These are phyloP conservation scores for Wickerhamomyces chaumierensis DNA, from an alignment of 805 yeast genomes.

Conservation along the genomic window DNA sequence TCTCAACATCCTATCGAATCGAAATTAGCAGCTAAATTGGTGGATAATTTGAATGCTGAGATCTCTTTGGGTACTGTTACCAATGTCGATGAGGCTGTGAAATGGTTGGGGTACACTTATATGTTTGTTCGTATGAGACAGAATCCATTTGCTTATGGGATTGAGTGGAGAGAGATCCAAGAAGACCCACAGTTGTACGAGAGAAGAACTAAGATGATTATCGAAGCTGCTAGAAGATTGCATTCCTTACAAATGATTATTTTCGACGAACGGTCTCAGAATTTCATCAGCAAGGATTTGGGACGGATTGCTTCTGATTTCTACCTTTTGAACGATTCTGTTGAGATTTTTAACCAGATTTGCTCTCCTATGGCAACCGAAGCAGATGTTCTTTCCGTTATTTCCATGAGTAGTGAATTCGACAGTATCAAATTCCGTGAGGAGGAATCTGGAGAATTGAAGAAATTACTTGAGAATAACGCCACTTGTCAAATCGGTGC, in stretches of 20 bases:
- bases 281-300: slow-evolving; percentile 74
- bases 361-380: slow-evolving; percentile 80
- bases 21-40: slow-evolving; percentile 59
- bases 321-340: slow-evolving; percentile 71
- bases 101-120: slow-evolving; percentile 97
- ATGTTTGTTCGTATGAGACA: slow-evolving; percentile 89
- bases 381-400: slow-evolving; percentile 81
- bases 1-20: slow-evolving; percentile 98
- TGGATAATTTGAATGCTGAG: slow-evolving; percentile 93
- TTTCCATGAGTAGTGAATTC: slow-evolving; percentile 89
- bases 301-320: slow-evolving; percentile 95
- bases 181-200: slow-evolving; percentile 74
- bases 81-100: slow-evolving; percentile 85
- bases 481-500: slow-evolving; percentile 80
- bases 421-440: slow-evolving; percentile 81
- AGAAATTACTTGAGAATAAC: slow-evolving; percentile 42
- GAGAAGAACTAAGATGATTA: slow-evolving; percentile 64
- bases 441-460: slow-evolving; percentile 74
- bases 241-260: slow-evolving; percentile 88
- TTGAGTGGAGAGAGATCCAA: slow-evolving; percentile 75
- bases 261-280: slow-evolving; percentile 73
- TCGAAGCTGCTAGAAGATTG: slow-evolving; percentile 71
- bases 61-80: slow-evolving; percentile 93
- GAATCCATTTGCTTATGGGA: slow-evolving; percentile 87
- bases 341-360: slow-evolving; percentile 82